Evolutionary conservation across 495 filamentous ascomycete species (phyloP).

Genomic region (Trichoderma gamsii): DNA sequence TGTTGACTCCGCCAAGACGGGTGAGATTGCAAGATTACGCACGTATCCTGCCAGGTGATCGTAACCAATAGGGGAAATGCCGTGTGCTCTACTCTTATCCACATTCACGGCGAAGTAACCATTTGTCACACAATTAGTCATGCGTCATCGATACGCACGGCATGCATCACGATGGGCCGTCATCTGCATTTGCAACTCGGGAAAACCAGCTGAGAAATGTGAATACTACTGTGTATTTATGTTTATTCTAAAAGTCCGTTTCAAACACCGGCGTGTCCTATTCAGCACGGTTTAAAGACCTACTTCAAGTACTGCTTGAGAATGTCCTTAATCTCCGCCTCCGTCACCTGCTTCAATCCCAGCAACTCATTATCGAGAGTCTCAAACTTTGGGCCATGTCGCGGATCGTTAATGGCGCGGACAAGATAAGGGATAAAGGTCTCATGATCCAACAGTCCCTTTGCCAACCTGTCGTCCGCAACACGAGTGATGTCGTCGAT

Average conservation of each 20-base stretch:
- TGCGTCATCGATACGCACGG: neutral
- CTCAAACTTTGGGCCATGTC: slow-evolving; percentile 22
- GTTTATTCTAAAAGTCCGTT: neutral
- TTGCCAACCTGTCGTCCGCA: slow-evolving; percentile 19
- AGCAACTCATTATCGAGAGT: slow-evolving; percentile 24
- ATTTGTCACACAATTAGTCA: neutral
- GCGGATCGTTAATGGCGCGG: slow-evolving; percentile 33
- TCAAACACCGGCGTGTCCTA: neutral
- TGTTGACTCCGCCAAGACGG: neutral
- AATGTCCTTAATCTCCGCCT: slow-evolving; percentile 18
- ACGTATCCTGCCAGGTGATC: neutral
- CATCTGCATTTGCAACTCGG: too few species aligned
- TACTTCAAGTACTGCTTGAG: neutral
- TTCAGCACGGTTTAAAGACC: neutral
- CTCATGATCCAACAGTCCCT: slow-evolving; percentile 22
- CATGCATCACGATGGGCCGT: too few species aligned
- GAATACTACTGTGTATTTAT: neutral
- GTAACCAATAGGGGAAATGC: neutral
- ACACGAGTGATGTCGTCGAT: slow-evolving; percentile 14
- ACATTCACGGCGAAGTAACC: neutral
- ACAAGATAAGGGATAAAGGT: slow-evolving; percentile 25
- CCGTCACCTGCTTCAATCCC: slow-evolving; percentile 18
- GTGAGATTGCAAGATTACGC: neutral
- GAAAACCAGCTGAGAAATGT: too few species aligned
- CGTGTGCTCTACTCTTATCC: neutral